Base-by-base conservation (phyloP, 768 basidiomycete species). In the Mycena metata region DNA sequence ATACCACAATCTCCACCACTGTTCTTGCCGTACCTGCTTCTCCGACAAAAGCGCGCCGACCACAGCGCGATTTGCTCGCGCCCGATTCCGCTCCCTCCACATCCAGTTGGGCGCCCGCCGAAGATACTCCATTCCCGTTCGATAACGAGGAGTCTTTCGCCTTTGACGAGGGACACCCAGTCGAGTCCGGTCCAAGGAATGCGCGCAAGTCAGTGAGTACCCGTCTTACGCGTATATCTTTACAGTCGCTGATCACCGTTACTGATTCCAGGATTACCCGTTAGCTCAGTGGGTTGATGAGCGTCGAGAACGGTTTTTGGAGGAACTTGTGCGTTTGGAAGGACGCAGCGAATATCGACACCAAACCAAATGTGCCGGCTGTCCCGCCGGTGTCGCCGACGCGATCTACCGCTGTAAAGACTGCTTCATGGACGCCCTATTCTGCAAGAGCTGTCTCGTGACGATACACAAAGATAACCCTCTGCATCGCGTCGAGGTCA, bases 401-500 rank as follows among this genome's bases (percentile, higher is more conserved):
- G 59, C 39, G 2, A 24, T 41, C 5, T 46, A 43, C 19, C 50
- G 51, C 4, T 63, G 61, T 19, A 11, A 23, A 13, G 61, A 62
- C 15, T 62, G 60, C 50, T 33, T 62, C 8, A 30, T 23, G 0
- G 60, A 52, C n/a, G 47, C 21, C 41, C 41, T 52, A 1, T 45
- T 43, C 26, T 63, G 61, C 21, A 17, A 33, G 51, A 4, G 17
- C 0, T 63, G 61, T 15, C 24, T 63, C 1, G 51, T 63, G 17
- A 0, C 11, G 0, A 10, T 26, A 2, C 61, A 63, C 15, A 1
- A 19, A 6, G 50, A 63, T 8, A 45, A 33, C 21, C 61, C 61
- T 3, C 11, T 63, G 2, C 57, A 69, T 59, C 35, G 43, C 0
- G 45, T 64, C 1, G 50, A 63, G 61, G 61, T 54, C 11, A 24